Evolutionary conservation across 1,284 basidiomycete genomes (phyloP), one percentile per base, ranked within the genome.

Genomic region (Kalmanozyma brasiliensis): DNA sequence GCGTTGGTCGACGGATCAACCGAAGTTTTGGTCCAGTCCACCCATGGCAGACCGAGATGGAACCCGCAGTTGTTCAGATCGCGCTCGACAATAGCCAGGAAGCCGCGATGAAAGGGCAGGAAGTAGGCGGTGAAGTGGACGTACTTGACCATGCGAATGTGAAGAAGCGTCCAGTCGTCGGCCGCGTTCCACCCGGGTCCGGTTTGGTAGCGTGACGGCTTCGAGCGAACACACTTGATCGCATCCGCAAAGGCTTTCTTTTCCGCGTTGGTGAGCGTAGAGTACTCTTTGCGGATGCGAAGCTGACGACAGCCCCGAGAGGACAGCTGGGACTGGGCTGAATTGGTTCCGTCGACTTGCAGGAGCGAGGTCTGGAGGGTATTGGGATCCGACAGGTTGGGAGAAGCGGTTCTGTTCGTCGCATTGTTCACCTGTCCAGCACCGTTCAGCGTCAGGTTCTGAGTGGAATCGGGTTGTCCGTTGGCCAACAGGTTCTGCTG

Each of bases 61-160:
- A 60, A 56, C 0, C 67, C 67, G 32, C 67, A 70, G 0, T 51
- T 36, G 45, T 57, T 40, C 8, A 70, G 33, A 41, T 70, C 67
- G 1, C 49, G 56, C 24, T 70, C 49, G 13, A 65, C 47, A 20
- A 65, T n/a, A 0, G 47, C 57, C 14, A 30, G 20, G 13, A 65
- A 56, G 0, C 51, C 67, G 3, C 67, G 57, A 11, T 70, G 67
- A 43, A 64, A 70, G 3, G 43, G 41, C 1, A 44, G 26, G 23
- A 70, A 70, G 17, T 55, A 69, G 10, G 66, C 66, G 0, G 60
- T 69, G 32, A 63, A 69, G 29, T 69, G 66, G 5, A 69, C 66
- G 37, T 69, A 69, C 19, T 49, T 40, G 11, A 69, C 38, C 66
- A 69, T 69, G 0, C 56, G 66, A 13, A 69, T 56, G 42, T 69